Evolutionary conservation across 257 asterid genomes (phyloP).

Genomic region (Apocynum venetum): DNA sequence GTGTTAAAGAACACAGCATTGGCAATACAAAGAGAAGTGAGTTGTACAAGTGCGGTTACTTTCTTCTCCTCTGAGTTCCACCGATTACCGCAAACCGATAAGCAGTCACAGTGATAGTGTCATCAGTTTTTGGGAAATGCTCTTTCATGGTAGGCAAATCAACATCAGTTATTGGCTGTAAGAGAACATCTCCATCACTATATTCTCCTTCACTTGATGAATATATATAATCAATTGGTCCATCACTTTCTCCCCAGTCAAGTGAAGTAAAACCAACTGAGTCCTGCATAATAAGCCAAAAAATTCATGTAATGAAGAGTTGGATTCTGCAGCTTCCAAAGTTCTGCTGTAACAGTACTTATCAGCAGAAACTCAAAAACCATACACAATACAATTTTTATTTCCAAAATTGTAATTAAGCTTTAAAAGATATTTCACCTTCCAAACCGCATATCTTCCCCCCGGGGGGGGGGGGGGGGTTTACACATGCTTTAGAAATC

Average conservation of each 20-base stretch:
- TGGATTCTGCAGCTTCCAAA: background rate
- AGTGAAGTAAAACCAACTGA: constrained; percentile 45
- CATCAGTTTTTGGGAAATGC: constrained; percentile 40
- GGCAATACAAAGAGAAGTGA: background rate
- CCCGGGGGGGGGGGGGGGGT: too few relatives aligned
- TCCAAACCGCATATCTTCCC: background rate
- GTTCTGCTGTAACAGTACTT: background rate
- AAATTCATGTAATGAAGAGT: constrained; percentile 11
- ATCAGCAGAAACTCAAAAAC: background rate
- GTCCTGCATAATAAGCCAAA: constrained; percentile 38
- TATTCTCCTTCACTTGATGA: constrained; percentile 90
- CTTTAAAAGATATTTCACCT: background rate
- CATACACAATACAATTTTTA: background rate
- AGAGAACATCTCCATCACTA: constrained; percentile 66
- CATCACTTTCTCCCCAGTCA: constrained; percentile 56
- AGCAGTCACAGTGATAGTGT: constrained; percentile 57
- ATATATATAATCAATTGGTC: constrained; percentile 32
- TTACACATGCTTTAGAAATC: background rate
- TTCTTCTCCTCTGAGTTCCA: constrained; percentile 55
- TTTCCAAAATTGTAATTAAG: background rate
- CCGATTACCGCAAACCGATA: constrained; percentile 60
- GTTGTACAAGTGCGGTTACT: constrained; percentile 32
- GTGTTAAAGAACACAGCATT: background rate
- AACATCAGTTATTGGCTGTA: constrained; percentile 75
- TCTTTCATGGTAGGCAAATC: constrained; percentile 74